Evolutionary conservation across 1,284 basidiomycete species (phyloP).

Genomic region (Sanghuangporus sanghuang): DNA sequence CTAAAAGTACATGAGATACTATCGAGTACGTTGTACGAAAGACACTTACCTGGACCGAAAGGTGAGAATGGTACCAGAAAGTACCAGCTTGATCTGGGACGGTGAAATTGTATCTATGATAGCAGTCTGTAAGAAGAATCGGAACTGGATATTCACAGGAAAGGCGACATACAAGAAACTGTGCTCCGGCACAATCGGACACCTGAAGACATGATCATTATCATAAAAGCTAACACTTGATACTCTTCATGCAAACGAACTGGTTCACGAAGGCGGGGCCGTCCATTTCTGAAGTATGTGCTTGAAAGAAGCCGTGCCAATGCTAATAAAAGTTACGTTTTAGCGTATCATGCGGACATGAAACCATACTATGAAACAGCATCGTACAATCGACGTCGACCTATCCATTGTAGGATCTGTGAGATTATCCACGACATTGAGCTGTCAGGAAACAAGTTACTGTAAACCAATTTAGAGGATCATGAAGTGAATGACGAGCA

Average conservation of each 20-base stretch:
- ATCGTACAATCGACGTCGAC: slow-evolving; percentile 25
- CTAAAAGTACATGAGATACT: neutral
- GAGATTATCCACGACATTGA: slow-evolving; percentile 23
- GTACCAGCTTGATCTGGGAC: slow-evolving; percentile 31
- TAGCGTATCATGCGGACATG: neutral
- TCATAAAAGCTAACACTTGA: neutral
- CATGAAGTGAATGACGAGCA: neutral
- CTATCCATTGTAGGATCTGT: slow-evolving; percentile 21
- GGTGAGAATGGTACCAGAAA: slow-evolving; percentile 24
- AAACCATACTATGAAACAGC: too few relatives aligned
- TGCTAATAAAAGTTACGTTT: slow-evolving; percentile 29
- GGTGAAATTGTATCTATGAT: slow-evolving; percentile 22
- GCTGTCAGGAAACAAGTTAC: neutral
- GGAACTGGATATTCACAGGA: neutral
- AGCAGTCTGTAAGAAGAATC: neutral
- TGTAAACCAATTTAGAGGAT: neutral
- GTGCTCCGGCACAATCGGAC: slow-evolving; percentile 25
- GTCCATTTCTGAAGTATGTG: slow-evolving; percentile 31
- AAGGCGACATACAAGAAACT: slow-evolving; percentile 21
- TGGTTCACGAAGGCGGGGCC: slow-evolving; percentile 35
- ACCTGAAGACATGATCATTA: neutral
- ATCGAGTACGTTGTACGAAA: neutral
- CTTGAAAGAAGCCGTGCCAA: slow-evolving; percentile 45
- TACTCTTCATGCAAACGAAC: slow-evolving; percentile 19
- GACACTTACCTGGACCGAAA: slow-evolving; percentile 26